These are phyloP conservation scores for Ophiostoma pallidulum DNA, from an alignment of 2,329 filamentous ascomycete species.

Conservation along the genomic window DNA sequence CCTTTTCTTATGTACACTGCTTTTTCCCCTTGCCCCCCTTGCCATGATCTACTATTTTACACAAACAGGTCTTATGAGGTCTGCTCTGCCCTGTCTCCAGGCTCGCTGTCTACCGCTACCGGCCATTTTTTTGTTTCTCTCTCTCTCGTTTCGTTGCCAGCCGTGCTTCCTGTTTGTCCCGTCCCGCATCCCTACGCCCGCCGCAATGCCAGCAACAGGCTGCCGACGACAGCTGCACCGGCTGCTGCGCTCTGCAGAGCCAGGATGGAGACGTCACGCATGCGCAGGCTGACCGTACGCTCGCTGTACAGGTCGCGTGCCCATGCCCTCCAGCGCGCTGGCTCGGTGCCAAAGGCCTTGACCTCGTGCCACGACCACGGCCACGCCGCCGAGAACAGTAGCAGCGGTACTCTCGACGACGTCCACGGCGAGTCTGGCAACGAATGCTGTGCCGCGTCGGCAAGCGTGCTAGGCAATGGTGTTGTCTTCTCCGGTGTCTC, in stretches of 20 bases:
- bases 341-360: slow-evolving; percentile 27
- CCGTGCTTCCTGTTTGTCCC: no score
- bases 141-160: no score
- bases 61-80: no score
- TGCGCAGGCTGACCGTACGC: slow-evolving; percentile 50
- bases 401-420: not conserved
- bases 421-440: not conserved
- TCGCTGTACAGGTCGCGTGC: slow-evolving; percentile 57
- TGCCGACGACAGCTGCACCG: slow-evolving; percentile 38
- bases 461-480: no score
- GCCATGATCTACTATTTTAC: no score
- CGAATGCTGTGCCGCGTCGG: no score
- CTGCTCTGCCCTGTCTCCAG: no score
- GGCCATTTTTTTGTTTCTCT: no score
- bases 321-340: slow-evolving; percentile 37
- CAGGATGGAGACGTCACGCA: slow-evolving; percentile 61
- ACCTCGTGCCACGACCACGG: slow-evolving; percentile 32
- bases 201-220: slow-evolving; percentile 7
- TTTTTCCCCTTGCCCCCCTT: no score
- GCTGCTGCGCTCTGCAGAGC: slow-evolving; percentile 57
- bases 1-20: no score
- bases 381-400: slow-evolving; percentile 1
- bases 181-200: not conserved
- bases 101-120: no score
- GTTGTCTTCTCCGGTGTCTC: no score